phyloP scores from a whole-genome alignment of 371 early-diverging fungal genomes.

The Haplosporangium sp. region DNA sequence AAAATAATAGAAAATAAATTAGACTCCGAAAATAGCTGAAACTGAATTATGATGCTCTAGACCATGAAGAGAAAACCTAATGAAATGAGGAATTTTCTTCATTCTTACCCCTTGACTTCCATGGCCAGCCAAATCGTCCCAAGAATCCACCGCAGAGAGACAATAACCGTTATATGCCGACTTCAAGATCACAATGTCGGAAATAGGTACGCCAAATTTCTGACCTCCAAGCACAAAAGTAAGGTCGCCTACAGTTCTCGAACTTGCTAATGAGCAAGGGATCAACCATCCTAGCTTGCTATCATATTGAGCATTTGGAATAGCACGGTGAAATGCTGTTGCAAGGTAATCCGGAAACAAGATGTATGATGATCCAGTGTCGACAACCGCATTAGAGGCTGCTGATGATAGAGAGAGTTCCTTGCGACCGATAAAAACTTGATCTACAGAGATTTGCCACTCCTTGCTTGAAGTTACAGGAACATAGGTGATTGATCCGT shows the following conservation, averaged over 20 bases:
- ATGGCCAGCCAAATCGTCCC: conserved; percentile 43
- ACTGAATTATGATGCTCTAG: too few relatives aligned
- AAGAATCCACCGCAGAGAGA: conserved; percentile 45
- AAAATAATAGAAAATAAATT: background rate
- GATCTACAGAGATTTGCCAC: conserved; percentile 38
- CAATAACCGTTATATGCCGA: conserved; percentile 41
- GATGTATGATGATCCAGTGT: conserved; percentile 53
- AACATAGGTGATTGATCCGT: conserved; percentile 36
- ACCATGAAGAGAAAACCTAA: too few relatives aligned
- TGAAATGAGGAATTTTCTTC: too few relatives aligned
- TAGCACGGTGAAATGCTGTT: conserved; percentile 37
- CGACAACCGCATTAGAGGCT: conserved; percentile 40
- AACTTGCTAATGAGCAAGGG: conserved; percentile 40
- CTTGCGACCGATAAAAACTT: conserved; percentile 40
- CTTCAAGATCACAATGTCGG: conserved; percentile 49
- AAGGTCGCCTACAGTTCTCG: conserved; percentile 33
- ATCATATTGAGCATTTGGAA: conserved; percentile 47
- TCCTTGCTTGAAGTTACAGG: conserved; percentile 40
- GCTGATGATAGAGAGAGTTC: conserved; percentile 22
- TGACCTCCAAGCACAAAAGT: conserved; percentile 37
- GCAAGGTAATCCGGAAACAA: conserved; percentile 51
- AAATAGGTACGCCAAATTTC: conserved; percentile 39
- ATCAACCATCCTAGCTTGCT: conserved; percentile 44
- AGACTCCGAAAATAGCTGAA: too few relatives aligned
- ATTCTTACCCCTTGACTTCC: conserved; percentile 30